Base-by-base conservation (phyloP, 495 filamentous ascomycete genomes). In the Aspergillus heteromorphus region DNA sequence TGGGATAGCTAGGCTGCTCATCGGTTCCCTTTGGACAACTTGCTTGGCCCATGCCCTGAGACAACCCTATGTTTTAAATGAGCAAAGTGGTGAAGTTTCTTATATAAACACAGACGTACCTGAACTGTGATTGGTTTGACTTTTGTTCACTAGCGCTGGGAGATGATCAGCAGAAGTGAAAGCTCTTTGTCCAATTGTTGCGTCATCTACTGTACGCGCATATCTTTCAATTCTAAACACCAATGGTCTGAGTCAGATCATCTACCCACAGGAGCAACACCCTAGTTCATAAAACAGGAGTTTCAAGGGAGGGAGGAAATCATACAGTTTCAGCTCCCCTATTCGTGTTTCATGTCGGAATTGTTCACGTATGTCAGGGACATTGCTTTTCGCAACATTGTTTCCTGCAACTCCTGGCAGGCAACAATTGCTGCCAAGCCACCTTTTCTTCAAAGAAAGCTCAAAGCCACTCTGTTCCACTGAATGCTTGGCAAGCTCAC, bases 391-490 rank as follows among this genome's bases (percentile, higher is more conserved):
- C 36, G 86, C 87, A 73, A 96, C 91, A 62, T 84, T 84, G 58
- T 97, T 98, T 6, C 93, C 95, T 40, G 73, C 68, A 40, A 87
- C 80, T 7, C 93, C 93, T 0, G 87, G 84, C 17, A 84, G 61
- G 58, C 87, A 71, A 65, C 84, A 96, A 52, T 84, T 79, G 14
- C 77, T 72, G 2, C 93, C 93, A 6, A 98, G 76, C 92, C 92
- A 98, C 66, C 88, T 81, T 57, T 88, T 84, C 73, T 97, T 98
- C 58, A 97, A 68, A 16, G 83, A 79, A 63, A 87, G 78, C 67
- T 98, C 93, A 61, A 96, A 98, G 17, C 93, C 93, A 68, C 90
- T 95, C 65, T 98, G 93, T 58, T 83, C 80, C 29, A 98, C 93
- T 13, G 90, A 96, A 70, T 97, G 91, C 70, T 92, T 95, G 4